Evolutionary conservation across 306 rosid genomes (phyloP).

Genomic region (Castanospermum australe): DNA sequence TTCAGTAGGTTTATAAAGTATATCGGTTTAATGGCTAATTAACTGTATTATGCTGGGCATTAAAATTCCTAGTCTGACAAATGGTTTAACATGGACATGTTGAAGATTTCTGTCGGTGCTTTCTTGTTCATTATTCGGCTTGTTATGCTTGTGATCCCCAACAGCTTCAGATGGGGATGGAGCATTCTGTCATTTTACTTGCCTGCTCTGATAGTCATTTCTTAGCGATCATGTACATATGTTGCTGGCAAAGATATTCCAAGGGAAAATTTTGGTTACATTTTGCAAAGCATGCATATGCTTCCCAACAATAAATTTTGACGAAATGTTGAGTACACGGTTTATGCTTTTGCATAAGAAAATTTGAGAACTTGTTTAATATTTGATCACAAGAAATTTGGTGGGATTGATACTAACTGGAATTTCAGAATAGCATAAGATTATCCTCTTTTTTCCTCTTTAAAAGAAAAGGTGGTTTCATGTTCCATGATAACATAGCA

Average conservation of each 20-base stretch:
- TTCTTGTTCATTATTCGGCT: background rate
- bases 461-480: background rate
- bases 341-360: constrained; percentile 2
- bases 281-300: background rate
- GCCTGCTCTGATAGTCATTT: background rate
- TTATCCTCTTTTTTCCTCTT: background rate
- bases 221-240: background rate
- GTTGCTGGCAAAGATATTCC: background rate
- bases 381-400: background rate
- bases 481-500: background rate
- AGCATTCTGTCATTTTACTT: background rate
- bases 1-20: background rate
- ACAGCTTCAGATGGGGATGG: background rate
- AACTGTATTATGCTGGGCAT: background rate
- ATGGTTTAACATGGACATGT: background rate
- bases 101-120: background rate
- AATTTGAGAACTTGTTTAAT: background rate
- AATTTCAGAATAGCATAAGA: background rate
- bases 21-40: background rate
- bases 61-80: background rate
- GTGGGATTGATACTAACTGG: background rate
- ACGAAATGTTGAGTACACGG: background rate
- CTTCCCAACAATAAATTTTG: background rate
- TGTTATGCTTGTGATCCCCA: background rate
- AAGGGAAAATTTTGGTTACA: background rate